Conservation (phyloP, 305 asterid species). For the Rubia balearica region DNA sequence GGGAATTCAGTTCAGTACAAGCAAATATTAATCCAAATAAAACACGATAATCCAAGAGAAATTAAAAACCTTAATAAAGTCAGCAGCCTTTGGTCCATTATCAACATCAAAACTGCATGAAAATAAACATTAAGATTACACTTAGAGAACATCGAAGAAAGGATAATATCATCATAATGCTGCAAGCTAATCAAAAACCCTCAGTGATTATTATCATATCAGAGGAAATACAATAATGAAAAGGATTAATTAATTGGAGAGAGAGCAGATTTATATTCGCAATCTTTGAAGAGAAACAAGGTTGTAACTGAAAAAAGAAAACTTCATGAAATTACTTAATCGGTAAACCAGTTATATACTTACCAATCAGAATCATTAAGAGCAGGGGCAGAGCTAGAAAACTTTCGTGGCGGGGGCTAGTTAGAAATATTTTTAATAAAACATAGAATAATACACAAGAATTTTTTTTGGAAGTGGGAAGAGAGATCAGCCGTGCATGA, state of each 20-base stretch:
- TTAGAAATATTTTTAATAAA: too few species aligned
- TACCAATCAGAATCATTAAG: background rate
- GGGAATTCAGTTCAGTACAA: conserved; percentile 10
- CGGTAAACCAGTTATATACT: background rate
- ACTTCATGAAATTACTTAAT: background rate
- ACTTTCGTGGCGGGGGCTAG: too few species aligned
- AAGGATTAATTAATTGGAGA: background rate
- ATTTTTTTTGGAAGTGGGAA: too few species aligned
- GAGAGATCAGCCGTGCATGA: too few species aligned
- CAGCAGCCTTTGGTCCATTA: conserved; percentile 94
- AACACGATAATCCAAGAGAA: background rate
- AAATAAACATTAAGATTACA: background rate
- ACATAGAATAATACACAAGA: too few species aligned
- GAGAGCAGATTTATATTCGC: background rate
- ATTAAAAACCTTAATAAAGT: conserved; percentile 58
- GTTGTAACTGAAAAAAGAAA: background rate
- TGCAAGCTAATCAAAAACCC: background rate
- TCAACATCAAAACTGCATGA: conserved; percentile 74
- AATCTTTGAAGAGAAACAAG: background rate
- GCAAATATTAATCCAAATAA: background rate
- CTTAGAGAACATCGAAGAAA: background rate
- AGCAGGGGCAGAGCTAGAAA: too few species aligned
- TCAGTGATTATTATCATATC: background rate
- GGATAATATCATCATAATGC: background rate
- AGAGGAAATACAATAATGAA: background rate